phyloP scores from a whole-genome alignment of 208 protist species.

The Herpetomonas muscarum region DNA sequence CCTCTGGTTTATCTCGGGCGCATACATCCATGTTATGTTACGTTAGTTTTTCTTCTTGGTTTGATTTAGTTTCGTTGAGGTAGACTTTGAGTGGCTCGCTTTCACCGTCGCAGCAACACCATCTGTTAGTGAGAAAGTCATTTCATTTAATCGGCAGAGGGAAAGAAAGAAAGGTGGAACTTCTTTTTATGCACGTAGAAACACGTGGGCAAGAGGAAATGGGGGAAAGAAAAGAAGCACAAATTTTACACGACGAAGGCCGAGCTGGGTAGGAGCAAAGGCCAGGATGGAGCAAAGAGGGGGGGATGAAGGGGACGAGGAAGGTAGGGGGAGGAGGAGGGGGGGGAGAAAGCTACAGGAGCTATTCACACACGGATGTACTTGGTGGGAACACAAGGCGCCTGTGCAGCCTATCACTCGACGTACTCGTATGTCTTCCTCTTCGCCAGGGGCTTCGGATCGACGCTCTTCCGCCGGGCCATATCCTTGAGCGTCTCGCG shows the following conservation, averaged over 20 bases:
- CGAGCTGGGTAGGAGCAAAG: no score
- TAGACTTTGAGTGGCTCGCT: no score
- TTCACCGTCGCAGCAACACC: no score
- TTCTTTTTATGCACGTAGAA: conserved; percentile 10
- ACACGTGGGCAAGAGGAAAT: conserved; percentile 8
- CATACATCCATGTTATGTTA: no score
- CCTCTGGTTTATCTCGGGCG: no score
- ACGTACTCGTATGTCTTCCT: conserved; percentile 85
- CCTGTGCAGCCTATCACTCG: no score
- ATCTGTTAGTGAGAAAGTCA: no score
- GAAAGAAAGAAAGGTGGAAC: neutral
- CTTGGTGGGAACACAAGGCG: no score
- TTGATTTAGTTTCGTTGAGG: no score
- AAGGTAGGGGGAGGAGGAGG: conserved; percentile 1
- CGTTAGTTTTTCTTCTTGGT: no score
- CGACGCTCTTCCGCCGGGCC: conserved; percentile 68
- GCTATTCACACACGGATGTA: neutral
- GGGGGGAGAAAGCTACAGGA: neutral
- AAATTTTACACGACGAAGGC: no score
- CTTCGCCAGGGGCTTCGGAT: conserved; percentile 81
- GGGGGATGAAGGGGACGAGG: neutral
- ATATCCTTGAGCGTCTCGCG: conserved; percentile 85
- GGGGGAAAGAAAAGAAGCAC: neutral
- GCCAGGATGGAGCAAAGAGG: neutral
- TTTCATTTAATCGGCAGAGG: neutral